These are phyloP conservation scores for Apiotrichum akiyoshidainum DNA, from an alignment of 1,284 basidiomycete species.

Conservation along the genomic window DNA sequence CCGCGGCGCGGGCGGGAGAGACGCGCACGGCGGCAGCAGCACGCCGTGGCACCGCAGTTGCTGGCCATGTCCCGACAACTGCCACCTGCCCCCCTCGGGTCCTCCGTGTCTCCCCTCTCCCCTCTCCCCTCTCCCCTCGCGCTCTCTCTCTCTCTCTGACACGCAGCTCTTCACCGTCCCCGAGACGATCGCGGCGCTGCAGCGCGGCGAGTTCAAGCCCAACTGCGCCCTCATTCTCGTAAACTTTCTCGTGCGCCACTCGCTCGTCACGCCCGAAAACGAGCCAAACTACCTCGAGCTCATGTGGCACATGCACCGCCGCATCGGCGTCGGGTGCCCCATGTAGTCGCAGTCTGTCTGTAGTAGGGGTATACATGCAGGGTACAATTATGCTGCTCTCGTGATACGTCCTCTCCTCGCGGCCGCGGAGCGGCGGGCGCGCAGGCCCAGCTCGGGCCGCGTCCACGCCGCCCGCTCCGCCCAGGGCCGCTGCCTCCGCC, in stretches of 20 bases:
- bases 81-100: too few species aligned
- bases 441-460: too few species aligned
- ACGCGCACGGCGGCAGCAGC: neutral
- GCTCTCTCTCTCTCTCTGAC: neutral
- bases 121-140: too few species aligned
- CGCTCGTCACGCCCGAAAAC: conserved; percentile 54
- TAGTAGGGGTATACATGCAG: conserved; percentile 22
- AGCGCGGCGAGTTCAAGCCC: conserved; percentile 56
- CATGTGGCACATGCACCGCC: conserved; percentile 38
- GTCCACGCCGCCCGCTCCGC: neutral
- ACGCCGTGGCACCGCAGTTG: too few species aligned
- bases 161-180: conserved; percentile 38
- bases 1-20: neutral
- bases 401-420: neutral
- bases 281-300: conserved; percentile 52
- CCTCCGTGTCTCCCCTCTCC: too few species aligned
- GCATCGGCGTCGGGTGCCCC: conserved; percentile 38
- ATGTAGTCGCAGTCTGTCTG: conserved; percentile 13
- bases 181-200: conserved; percentile 51
- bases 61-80: too few species aligned
- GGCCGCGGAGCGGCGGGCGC: too few species aligned
- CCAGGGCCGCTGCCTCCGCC: too few species aligned
- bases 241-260: conserved; percentile 58
- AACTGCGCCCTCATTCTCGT: conserved; percentile 59
- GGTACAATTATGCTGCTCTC: conserved; percentile 14